Evolutionary conservation across 257 asterid species (phyloP), one percentile per base, ranked within the genome.

Genomic region (Scutellaria galericulata): DNA sequence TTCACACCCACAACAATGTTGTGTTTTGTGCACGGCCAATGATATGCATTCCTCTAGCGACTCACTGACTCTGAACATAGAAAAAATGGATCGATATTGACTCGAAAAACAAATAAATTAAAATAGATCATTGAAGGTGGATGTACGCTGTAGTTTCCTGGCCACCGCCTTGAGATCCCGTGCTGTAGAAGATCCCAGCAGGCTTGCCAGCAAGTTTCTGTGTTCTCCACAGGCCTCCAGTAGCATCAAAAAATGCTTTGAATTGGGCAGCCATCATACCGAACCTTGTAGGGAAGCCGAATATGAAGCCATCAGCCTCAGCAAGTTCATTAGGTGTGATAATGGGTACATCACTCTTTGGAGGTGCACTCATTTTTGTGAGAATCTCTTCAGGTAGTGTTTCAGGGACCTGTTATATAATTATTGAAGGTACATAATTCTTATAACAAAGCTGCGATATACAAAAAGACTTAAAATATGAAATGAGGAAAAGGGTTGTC

Each of bases 221-320:
- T 54, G 97, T 80, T 79, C 94, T 91, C 97, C 97, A 91, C 13
- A 86, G 87, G 66, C 95, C 90, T 41, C 96, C 96, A 14, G 95
- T 89, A 42, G 97, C 88, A 40, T 91, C 96, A 42, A 91, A 86
- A 69, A 91, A 91, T 20, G 97, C 97, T 83, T 91, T 91, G 78
- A 91, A 91, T 77, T 87, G 96, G 46, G 94, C 97, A 41, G 94
- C 84, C 97, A 89, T 91, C 94, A 89, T 91, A 8, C 97, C 96
- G 1, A 84, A 89, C 77, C 97, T 82, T 46, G 96, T 89, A 3
- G 95, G 97, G 82, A 91, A 91, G 41, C 97, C 96, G 62, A 91
- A 91, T 61, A 91, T 50, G 63, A 84, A 83, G 56, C 96, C 97
- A 75, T 91, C 97, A 24, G 92, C 94, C 48, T 89, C 95, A 27